Conservation (phyloP, 192 early-diverging fungal species). For the Neocallimastix lanati region DNA sequence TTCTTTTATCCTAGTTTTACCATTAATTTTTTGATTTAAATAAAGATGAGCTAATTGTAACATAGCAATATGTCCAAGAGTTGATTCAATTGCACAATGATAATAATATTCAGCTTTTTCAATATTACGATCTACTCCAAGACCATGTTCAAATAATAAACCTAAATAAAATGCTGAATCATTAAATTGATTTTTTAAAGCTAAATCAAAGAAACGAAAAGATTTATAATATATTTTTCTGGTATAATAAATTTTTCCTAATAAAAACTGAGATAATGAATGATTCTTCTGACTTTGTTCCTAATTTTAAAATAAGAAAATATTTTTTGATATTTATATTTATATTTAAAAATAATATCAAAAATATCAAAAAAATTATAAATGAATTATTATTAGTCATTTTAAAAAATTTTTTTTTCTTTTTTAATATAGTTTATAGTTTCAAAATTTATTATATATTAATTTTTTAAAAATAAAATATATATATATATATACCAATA, state of each 20-base stretch:
- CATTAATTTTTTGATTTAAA: neutral
- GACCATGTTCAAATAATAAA: neutral
- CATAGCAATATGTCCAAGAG: neutral
- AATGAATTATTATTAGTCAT: no score
- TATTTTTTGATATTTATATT: no score
- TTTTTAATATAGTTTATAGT: no score
- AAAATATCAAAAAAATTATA: no score
- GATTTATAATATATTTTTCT: neutral
- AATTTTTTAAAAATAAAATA: no score
- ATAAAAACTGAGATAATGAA: neutral
- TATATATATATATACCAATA: neutral
- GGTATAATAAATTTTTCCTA: neutral
- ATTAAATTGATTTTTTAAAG: neutral
- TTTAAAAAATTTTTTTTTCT: no score
- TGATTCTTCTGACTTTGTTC: neutral
- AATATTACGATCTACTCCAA: neutral
- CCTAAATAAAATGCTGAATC: neutral
- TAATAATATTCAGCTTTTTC: neutral
- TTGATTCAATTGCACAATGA: neutral
- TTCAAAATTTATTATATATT: no score
- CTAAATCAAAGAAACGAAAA: neutral
- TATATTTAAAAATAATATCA: no score
- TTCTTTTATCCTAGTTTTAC: neutral
- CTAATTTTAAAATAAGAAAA: neutral
- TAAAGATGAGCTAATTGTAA: neutral